A percentile compares a stretch with the other conserved stretches of the same genome.
phyloP scores from a whole-genome alignment of 306 rosid genomes.

The Aeschynomene evenia region DNA sequence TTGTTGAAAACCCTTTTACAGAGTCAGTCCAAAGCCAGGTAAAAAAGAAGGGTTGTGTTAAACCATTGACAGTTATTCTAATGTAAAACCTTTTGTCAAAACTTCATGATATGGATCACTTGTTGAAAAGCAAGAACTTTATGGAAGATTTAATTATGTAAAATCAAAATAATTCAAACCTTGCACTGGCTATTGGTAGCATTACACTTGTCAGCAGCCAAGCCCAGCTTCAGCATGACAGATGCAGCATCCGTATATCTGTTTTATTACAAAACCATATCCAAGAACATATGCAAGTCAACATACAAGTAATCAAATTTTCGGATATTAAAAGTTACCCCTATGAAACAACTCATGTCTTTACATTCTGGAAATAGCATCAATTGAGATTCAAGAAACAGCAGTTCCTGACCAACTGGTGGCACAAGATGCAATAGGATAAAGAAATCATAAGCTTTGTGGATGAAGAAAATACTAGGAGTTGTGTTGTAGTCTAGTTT shows the following conservation, averaged over 20 bases:
- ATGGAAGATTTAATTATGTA: not conserved
- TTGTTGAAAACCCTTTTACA: too few species aligned
- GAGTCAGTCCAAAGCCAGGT: too few species aligned
- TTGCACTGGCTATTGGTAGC: slow-evolving; percentile 89
- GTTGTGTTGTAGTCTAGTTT: not conserved
- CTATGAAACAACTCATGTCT: not conserved
- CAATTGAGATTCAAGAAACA: slow-evolving; percentile 7
- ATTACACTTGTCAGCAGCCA: slow-evolving; percentile 88
- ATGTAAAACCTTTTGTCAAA: too few species aligned
- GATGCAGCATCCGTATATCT: slow-evolving; percentile 90
- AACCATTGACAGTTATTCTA: too few species aligned
- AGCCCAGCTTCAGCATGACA: slow-evolving; percentile 67
- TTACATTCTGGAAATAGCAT: slow-evolving; percentile 7
- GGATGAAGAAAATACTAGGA: not conserved
- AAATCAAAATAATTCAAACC: slow-evolving; percentile 44
- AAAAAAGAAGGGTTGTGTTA: too few species aligned
- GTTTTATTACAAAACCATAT: slow-evolving; percentile 31
- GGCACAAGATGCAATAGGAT: slow-evolving; percentile 10
- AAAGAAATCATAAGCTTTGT: slow-evolving; percentile 5
- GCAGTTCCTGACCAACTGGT: not conserved
- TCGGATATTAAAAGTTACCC: slow-evolving; percentile 11
- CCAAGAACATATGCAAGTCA: slow-evolving; percentile 4
- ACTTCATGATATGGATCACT: too few species aligned
- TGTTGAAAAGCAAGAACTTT: not conserved
- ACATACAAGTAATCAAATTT: slow-evolving; percentile 7